Evolutionary conservation across 345 rosid genomes (phyloP).

Genomic region (Linum trigynum): DNA sequence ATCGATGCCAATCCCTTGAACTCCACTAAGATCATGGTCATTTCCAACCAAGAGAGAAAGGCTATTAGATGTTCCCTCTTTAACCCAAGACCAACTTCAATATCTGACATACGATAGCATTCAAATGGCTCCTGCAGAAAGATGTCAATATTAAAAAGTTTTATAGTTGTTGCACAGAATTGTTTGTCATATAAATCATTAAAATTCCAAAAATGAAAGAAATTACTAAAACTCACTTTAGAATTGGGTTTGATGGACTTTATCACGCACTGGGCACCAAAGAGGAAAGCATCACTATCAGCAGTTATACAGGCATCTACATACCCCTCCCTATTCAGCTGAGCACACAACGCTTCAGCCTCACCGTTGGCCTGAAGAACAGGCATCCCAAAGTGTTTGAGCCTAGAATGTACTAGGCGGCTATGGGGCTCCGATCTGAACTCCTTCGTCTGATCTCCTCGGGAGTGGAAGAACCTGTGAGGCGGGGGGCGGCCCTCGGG

Average conservation of each 20-base stretch:
- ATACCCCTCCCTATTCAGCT: conserved; percentile 55
- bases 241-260: conserved; percentile 66
- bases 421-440: no score
- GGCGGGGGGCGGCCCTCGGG: no score
- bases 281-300: conserved; percentile 91
- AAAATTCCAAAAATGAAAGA: no score
- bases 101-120: conserved; percentile 75
- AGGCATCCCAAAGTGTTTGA: conserved; percentile 73
- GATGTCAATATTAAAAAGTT: not conserved
- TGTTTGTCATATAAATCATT: no score
- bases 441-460: no score
- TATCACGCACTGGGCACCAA: conserved; percentile 73
- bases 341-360: conserved; percentile 93
- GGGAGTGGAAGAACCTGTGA: no score
- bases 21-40: conserved; percentile 72
- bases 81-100: conserved; percentile 76
- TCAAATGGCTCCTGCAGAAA: conserved; percentile 72
- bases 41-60: conserved; percentile 79
- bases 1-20: conserved; percentile 70
- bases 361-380: conserved; percentile 69
- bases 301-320: conserved; percentile 91
- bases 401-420: conserved; percentile 27
- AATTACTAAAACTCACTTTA: conserved; percentile 33
- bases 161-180: no score
- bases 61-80: conserved; percentile 78